Base-by-base conservation (phyloP, 495 filamentous ascomycete species). In the Penicillium diatomitis region DNA sequence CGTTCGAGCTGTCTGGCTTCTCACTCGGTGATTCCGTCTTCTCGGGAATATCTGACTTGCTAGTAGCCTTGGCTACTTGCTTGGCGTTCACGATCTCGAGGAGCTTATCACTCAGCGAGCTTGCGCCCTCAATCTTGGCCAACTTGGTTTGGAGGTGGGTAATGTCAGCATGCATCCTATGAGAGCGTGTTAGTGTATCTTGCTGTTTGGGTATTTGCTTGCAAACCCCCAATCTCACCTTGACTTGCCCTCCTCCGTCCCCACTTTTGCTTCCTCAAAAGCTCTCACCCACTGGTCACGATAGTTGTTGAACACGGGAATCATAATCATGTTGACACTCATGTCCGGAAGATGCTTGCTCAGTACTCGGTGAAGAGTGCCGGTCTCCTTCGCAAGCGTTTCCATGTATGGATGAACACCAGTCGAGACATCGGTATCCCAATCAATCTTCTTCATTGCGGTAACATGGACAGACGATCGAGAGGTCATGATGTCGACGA, bases 401-500 rank as follows among this genome's bases (percentile, higher is more conserved):
- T 96, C 92, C 85, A 99, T 94, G 63, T 94, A 95, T 12, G 83
- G 64, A 54, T 82, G 89, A 4, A 74, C 68, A 4, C 59, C 62
- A 54, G 44, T 63, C 46, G 51, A 55, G 41, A 53, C 62, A 56
- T 40, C 54, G n/a, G 68, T 55, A 50, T 90, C 84, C 85, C 88
- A 96, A 49, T 86, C 67, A 37, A 90, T 75, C 47, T 80, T 80
- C 61, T 81, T 87, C 71, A 99, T 82, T 11, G 79, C 77, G 49
- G 78, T 84, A 20, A 88, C 81, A 55, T 87, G 88, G 0, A 79
- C 68, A 2, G 78, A 66, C 5, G 86, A 86, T 1, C 92, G 80
- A 8, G 81, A 82, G 41, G 82, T 83, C 90, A 97, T 96, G 51
- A 99, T 97, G 49, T 95, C 90, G 10, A 96, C 86, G 0, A 99